phyloP scores from a whole-genome alignment of 306 rosid species.

The Casuarina cunninghamiana region DNA sequence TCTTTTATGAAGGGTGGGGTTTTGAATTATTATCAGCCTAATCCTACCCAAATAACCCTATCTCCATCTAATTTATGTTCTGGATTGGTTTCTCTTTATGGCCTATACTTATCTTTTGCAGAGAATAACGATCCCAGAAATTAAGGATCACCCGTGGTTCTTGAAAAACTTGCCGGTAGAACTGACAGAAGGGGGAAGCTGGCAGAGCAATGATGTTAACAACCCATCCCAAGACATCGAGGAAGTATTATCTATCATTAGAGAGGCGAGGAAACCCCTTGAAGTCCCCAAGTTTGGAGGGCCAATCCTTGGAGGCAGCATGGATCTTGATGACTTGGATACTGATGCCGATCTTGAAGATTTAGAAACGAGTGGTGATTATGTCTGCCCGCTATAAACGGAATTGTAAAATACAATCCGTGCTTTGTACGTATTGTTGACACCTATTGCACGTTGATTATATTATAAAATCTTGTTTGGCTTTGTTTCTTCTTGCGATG shows the following conservation, averaged over 20 bases:
- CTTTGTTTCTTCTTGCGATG: constrained; percentile 11
- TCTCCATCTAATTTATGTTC: neutral
- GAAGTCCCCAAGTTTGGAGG: constrained; percentile 36
- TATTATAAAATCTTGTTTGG: neutral
- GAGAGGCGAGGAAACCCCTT: constrained; percentile 60
- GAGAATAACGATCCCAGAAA: constrained; percentile 79
- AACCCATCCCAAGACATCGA: constrained; percentile 61
- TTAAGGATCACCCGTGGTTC: constrained; percentile 76
- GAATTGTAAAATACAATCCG: constrained; percentile 12
- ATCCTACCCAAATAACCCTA: neutral
- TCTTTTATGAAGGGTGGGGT: neutral
- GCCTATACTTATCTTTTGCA: constrained; percentile 32
- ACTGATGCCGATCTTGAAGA: constrained; percentile 61
- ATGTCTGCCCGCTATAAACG: constrained; percentile 50
- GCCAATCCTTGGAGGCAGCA: constrained; percentile 48
- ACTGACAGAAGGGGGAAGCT: constrained; percentile 66
- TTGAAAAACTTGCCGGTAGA: constrained; percentile 68
- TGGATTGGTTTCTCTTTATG: neutral
- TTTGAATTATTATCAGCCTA: neutral
- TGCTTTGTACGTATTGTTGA: constrained; percentile 12
- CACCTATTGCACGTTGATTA: constrained; percentile 24
- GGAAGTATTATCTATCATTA: constrained; percentile 63
- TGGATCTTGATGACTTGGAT: constrained; percentile 81
- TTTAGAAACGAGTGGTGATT: constrained; percentile 62
- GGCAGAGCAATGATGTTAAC: constrained; percentile 60